Conservation (phyloP, 2,329 filamentous ascomycete species). For the Exutisphaerella laricina region DNA sequence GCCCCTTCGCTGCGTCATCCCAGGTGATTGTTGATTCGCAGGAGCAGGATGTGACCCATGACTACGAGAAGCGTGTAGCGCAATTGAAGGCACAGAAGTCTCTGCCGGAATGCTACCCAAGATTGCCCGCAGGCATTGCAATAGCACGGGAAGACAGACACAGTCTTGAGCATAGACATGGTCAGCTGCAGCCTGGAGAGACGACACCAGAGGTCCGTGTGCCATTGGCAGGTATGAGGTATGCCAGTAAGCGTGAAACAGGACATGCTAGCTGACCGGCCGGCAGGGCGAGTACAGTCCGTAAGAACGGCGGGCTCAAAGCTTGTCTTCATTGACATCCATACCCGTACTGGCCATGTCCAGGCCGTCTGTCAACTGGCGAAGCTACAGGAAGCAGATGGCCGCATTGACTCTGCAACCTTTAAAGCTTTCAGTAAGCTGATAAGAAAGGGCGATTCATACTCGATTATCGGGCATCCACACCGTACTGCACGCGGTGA, state of each 20-base stretch:
- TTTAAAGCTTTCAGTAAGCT: constrained; percentile 60
- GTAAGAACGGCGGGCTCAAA: constrained; percentile 67
- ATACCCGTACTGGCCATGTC: constrained; percentile 63
- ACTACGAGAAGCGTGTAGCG: constrained; percentile 48
- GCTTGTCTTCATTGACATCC: constrained; percentile 78
- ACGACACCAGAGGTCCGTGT: constrained; percentile 4
- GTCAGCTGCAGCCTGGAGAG: constrained; percentile 9
- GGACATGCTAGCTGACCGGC: constrained; percentile 2
- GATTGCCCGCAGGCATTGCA: constrained; percentile 30
- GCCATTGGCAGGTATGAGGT: constrained; percentile 1
- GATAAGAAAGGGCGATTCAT: constrained; percentile 74
- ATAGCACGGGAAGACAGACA: constrained; percentile 15
- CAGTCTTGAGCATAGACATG: constrained; percentile 3
- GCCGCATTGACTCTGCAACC: constrained; percentile 36
- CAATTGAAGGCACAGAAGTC: constrained; percentile 49
- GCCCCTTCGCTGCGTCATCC: constrained; percentile 43
- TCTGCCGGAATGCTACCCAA: constrained; percentile 53
- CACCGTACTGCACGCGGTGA: constrained; percentile 67
- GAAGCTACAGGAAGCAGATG: constrained; percentile 37
- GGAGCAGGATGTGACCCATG: constrained; percentile 27
- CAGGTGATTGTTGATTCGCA: constrained; percentile 5
- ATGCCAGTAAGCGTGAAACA: not conserved
- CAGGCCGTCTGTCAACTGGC: constrained; percentile 72
- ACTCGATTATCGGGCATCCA: constrained; percentile 63
- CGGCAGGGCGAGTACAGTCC: constrained; percentile 64